Base-by-base conservation (phyloP, 2,329 filamentous ascomycete species). In the Fonsecaea monophora region DNA sequence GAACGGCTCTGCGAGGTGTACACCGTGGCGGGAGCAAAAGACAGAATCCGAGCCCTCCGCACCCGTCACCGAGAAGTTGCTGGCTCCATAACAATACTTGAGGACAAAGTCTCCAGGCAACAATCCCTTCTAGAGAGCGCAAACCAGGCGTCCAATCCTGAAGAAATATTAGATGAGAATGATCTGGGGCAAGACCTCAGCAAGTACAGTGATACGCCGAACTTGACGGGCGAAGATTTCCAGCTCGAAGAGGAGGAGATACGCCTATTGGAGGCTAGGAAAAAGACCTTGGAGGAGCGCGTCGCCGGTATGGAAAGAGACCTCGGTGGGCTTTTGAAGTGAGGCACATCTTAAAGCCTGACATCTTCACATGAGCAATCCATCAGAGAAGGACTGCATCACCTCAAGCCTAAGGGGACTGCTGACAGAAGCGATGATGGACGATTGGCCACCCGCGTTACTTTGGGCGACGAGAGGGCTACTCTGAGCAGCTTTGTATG, bases 1-100 rank as follows among this genome's bases (percentile, higher is more conserved):
- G 93, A 97, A 82, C 97, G 93, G 82, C 85, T 98, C 35, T 94
- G 93, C 73, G 86, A 86, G 53, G 94, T 97, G 34, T 98, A 97
- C 76, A 90, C 92, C 38, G 85, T 96, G 34, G 86, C 90, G 0
- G 94, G 93, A 4, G 92, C 92, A 4, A 78, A 85, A 15, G 92
- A 96, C 74, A 86, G 89, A 68, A 96, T 98, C 71, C 82, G 87
- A 0, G 83, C 84, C 48, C 83, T 97, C 74, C 85, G 93, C 67
- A 85, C 86, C 62, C 89, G 92, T 73, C 87, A 94, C 77, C 84
- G 86, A 45, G 85, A 92, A 73, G 85, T 95, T 66, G 84, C 84
- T 37, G 87, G 87, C 56, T 97, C 93, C 25, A 83, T 95, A 74
- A 86, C 86, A 10, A 90, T 92, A 73, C 93, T 97, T 74, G 94